Evolutionary conservation across 2,329 filamentous ascomycete species (phyloP).

Genomic region (Pseudogymnoascus sp.): DNA sequence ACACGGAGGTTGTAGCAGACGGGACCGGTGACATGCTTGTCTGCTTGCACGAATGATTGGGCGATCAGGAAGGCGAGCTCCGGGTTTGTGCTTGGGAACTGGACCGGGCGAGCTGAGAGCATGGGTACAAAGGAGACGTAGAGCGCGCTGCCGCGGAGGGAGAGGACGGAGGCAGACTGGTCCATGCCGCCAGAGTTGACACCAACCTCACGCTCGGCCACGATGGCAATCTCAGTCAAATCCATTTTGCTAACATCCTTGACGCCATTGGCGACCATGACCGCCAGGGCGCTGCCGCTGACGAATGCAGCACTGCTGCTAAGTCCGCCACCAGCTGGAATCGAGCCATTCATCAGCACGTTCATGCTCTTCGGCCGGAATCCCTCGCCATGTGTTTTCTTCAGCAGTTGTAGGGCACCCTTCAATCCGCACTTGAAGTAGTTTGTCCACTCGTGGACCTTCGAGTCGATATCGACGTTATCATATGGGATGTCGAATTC

Average conservation of each 20-base stretch:
- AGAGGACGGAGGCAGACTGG: slow-evolving; percentile 92
- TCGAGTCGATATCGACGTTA: slow-evolving; percentile 72
- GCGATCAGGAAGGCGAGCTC: slow-evolving; percentile 89
- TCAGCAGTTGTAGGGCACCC: slow-evolving; percentile 71
- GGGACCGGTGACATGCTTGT: slow-evolving; percentile 90
- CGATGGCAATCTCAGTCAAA: slow-evolving; percentile 84
- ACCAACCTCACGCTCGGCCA: slow-evolving; percentile 87
- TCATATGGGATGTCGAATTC: slow-evolving; percentile 63
- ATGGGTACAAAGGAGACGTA: slow-evolving; percentile 83
- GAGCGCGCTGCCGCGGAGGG: slow-evolving; percentile 72
- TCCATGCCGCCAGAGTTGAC: slow-evolving; percentile 99
- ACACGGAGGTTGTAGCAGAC: slow-evolving; percentile 96
- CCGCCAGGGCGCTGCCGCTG: slow-evolving; percentile 78
- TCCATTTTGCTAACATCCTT: slow-evolving; percentile 78
- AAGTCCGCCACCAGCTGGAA: slow-evolving; percentile 84
- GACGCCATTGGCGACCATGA: slow-evolving; percentile 78
- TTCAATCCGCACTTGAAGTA: slow-evolving; percentile 92
- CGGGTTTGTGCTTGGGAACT: slow-evolving; percentile 71
- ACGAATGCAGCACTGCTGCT: slow-evolving; percentile 93
- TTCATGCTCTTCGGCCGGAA: slow-evolving; percentile 73
- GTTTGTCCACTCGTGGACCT: slow-evolving; percentile 88
- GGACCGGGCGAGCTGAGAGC: slow-evolving; percentile 67
- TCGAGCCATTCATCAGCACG: slow-evolving; percentile 81
- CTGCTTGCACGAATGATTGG: slow-evolving; percentile 85
- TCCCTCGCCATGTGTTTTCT: slow-evolving; percentile 49